A percentile compares a stretch with the other conserved stretches of the same genome.
These are phyloP conservation scores for Coemansia sp. DNA, from an alignment of 192 early-diverging fungal genomes.

Conservation along the genomic window DNA sequence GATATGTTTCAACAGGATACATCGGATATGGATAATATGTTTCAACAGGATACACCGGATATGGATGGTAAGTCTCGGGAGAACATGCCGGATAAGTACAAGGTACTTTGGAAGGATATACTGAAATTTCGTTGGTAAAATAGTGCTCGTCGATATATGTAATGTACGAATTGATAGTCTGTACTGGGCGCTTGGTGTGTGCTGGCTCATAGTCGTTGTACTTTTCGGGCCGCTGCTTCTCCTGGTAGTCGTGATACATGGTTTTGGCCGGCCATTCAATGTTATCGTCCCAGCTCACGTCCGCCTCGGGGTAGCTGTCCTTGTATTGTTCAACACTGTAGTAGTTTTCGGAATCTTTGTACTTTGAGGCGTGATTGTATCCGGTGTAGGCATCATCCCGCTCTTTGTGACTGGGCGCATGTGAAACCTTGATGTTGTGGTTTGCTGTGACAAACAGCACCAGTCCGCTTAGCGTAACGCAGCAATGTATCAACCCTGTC, in stretches of 20 bases:
- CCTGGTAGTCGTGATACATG: constrained; percentile 1
- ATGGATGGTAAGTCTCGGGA: not conserved
- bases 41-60: not conserved
- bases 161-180: not conserved
- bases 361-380: not conserved
- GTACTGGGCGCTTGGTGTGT: not conserved
- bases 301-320: not conserved
- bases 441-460: not conserved
- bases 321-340: not conserved
- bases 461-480: not conserved
- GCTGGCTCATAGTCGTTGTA: not conserved
- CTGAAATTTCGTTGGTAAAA: not conserved
- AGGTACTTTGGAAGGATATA: not conserved
- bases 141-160: constrained; percentile 3
- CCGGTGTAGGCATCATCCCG: not conserved
- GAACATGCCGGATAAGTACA: not conserved
- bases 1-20: not conserved
- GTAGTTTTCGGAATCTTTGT: constrained; percentile 3
- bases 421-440: not conserved
- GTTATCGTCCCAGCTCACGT: not conserved
- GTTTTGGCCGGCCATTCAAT: not conserved
- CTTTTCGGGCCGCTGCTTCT: constrained; percentile 2
- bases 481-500: not conserved
- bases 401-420: not conserved
- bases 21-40: not conserved